These are phyloP conservation scores for Malbranchea cinnamomea DNA, from an alignment of 2,329 filamentous ascomycete genomes.

Conservation along the genomic window DNA sequence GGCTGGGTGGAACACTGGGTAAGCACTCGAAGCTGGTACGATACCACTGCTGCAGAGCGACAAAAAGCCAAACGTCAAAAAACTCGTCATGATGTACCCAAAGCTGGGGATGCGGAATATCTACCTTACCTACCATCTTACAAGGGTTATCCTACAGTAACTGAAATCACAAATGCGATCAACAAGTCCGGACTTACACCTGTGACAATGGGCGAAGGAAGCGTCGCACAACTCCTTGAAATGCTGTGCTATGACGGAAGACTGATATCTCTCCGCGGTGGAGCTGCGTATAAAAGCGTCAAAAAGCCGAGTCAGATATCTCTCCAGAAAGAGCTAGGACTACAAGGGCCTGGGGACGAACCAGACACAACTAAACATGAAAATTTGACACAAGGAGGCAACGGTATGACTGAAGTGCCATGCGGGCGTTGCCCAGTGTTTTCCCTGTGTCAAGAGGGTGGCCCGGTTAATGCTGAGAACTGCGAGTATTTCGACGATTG, in stretches of 20 bases:
- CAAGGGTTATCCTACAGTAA: constrained; percentile 63
- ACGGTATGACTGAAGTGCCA: constrained; percentile 73
- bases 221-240: constrained; percentile 74
- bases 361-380: constrained; percentile 19
- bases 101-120: constrained; percentile 17
- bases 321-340: constrained; percentile 20
- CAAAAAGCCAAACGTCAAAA: constrained; percentile 29
- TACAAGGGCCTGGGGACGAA: constrained; percentile 18
- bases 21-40: constrained; percentile 55
- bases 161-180: constrained; percentile 62
- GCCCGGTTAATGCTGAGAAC: constrained; percentile 74
- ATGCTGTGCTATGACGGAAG: constrained; percentile 80
- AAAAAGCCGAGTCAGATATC: constrained; percentile 22
- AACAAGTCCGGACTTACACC: constrained; percentile 54
- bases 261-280: constrained; percentile 46
- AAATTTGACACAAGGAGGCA: constrained; percentile 37
- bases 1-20: constrained; percentile 60
- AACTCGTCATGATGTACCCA: constrained; percentile 17
- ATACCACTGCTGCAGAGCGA: constrained; percentile 24
- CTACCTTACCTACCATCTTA: constrained; percentile 49
- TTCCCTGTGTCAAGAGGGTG: constrained; percentile 78
- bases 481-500: constrained; percentile 87
- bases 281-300: constrained; percentile 35
- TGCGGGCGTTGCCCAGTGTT: constrained; percentile 90
- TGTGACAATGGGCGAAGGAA: constrained; percentile 52